A percentile compares a stretch with the other conserved stretches of the same genome.
These are phyloP conservation scores for Heracleum sosnowskyi DNA, from an alignment of 129 eudicot genomes.

Conservation along the genomic window DNA sequence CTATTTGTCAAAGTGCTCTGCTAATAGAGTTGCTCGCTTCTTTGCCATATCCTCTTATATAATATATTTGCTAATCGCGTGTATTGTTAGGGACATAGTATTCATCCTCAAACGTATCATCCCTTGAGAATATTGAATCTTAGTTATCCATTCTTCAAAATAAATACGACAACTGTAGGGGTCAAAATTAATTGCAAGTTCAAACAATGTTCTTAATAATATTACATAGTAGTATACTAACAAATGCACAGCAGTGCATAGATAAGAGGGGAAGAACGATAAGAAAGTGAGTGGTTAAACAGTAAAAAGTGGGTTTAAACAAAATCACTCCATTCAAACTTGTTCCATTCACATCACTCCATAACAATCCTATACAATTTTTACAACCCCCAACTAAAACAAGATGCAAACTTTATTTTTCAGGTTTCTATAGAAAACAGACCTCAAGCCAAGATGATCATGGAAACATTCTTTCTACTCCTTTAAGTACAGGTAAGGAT, in stretches of 20 bases:
- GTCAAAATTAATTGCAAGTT: neutral
- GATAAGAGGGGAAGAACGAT: too few species aligned
- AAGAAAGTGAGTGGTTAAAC: neutral
- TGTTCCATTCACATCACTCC: slow-evolving; percentile 15
- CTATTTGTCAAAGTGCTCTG: neutral
- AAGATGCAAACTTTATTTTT: slow-evolving; percentile 11
- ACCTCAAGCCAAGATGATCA: neutral
- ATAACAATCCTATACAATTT: slow-evolving; percentile 28
- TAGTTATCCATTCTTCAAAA: too few species aligned
- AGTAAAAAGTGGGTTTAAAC: neutral
- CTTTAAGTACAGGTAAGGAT: neutral
- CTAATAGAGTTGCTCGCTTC: neutral
- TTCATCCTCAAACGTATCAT: neutral
- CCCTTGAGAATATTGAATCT: neutral
- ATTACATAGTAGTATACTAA: neutral
- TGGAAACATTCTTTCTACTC: neutral
- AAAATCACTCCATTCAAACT: slow-evolving; percentile 13
- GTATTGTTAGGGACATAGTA: neutral
- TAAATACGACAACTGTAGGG: too few species aligned
- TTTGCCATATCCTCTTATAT: neutral
- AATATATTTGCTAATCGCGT: neutral
- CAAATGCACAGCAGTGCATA: too few species aligned
- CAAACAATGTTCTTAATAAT: neutral
- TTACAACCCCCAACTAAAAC: slow-evolving; percentile 8
- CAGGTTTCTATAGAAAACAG: slow-evolving; percentile 9